Conservation (phyloP, 805 yeast genomes). For the Nakazawaea peltata region DNA sequence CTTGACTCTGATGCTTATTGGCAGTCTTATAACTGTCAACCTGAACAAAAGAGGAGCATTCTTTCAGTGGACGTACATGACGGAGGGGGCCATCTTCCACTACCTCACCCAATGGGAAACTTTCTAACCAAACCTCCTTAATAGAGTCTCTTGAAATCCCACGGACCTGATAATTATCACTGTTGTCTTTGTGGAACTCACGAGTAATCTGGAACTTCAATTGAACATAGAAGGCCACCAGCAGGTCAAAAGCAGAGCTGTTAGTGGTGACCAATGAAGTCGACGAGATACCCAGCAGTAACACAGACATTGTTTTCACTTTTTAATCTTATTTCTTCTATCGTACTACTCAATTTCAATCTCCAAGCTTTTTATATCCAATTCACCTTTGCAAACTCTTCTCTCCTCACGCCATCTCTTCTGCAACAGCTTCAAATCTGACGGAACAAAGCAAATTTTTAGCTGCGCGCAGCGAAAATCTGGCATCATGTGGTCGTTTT, state of each 20-base stretch:
- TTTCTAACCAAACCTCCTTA: constrained; percentile 66
- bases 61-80: constrained; percentile 26
- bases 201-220: constrained; percentile 58
- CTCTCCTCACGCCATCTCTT: too few relatives aligned
- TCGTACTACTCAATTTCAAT: too few relatives aligned
- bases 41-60: constrained; percentile 7
- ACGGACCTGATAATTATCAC: constrained; percentile 23
- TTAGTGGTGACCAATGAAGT: constrained; percentile 54
- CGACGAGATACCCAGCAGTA: constrained; percentile 35
- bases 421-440: too few relatives aligned
- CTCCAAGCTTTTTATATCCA: too few relatives aligned
- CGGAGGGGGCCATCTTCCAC: constrained; percentile 11
- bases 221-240: constrained; percentile 48
- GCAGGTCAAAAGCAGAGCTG: constrained; percentile 32
- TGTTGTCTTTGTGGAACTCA: constrained; percentile 47
- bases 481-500: too few relatives aligned
- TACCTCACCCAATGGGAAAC: constrained; percentile 39
- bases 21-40: constrained; percentile 6
- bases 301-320: background rate
- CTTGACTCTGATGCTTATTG: constrained; percentile 28
- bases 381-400: too few relatives aligned
- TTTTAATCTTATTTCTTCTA: too few relatives aligned
- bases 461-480: too few relatives aligned
- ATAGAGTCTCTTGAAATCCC: constrained; percentile 63
- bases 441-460: too few relatives aligned